phyloP scores from a whole-genome alignment of 768 basidiomycete species.

The Kwoniella bestiolae region DNA sequence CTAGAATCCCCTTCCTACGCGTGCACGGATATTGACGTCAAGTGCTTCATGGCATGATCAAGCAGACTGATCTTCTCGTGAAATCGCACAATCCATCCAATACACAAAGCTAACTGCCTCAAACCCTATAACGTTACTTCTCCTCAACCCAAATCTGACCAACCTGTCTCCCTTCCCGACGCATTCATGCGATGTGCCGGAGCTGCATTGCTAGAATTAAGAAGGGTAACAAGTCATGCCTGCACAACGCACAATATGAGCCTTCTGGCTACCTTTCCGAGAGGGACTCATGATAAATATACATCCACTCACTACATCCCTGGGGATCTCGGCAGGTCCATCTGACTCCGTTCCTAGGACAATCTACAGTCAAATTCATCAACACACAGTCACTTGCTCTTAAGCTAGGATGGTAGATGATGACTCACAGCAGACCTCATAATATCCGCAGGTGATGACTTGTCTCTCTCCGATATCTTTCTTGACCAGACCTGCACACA shows the following conservation, averaged over 20 bases:
- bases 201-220: not conserved
- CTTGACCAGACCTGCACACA: conserved; percentile 9
- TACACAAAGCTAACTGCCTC: too few relatives aligned
- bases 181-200: too few relatives aligned
- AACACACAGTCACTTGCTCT: not conserved
- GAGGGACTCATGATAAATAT: not conserved
- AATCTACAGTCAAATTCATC: not conserved
- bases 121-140: too few relatives aligned
- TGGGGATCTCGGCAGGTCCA: conserved; percentile 5
- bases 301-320: conserved; percentile 17
- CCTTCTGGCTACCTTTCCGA: not conserved
- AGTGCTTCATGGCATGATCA: too few relatives aligned
- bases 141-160: too few relatives aligned
- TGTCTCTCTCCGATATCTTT: conserved; percentile 2
- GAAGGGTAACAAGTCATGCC: conserved; percentile 17
- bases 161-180: not conserved
- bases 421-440: conserved; percentile 20
- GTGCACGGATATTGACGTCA: too few relatives aligned
- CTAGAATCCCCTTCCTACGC: not conserved
- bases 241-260: not conserved
- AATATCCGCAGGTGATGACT: conserved; percentile 21
- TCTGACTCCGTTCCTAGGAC: conserved; percentile 13
- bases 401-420: not conserved
- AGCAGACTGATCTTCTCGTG: too few relatives aligned
- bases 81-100: too few relatives aligned